phyloP scores from a whole-genome alignment of 306 rosid genomes.

The Amphicarpaea edgeworthii region DNA sequence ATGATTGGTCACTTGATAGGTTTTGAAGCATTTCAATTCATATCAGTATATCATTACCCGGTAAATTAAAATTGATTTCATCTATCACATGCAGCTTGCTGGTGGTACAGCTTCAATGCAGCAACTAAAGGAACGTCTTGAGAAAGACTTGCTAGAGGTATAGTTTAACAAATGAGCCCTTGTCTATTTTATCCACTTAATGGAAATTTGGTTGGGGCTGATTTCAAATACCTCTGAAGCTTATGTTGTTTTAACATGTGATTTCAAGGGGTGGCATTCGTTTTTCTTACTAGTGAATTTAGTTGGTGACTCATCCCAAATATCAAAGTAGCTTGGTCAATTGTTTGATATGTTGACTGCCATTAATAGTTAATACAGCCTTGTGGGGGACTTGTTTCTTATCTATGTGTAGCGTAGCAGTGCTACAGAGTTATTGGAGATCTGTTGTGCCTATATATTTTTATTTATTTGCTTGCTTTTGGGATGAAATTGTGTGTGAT shows the following conservation, averaged over 20 bases:
- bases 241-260: slow-evolving; percentile 22
- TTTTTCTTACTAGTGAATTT: slow-evolving; percentile 10
- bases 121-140: slow-evolving; percentile 95
- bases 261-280: not conserved
- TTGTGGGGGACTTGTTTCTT: not conserved
- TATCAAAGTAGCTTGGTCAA: not conserved
- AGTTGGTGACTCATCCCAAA: not conserved
- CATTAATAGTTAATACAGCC: not conserved
- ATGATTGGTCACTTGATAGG: slow-evolving; percentile 1
- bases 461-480: too few species aligned
- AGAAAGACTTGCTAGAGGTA: slow-evolving; percentile 98
- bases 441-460: too few species aligned
- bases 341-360: slow-evolving; percentile 6
- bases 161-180: not conserved
- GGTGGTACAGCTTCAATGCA: slow-evolving; percentile 99
- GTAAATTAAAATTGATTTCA: slow-evolving; percentile 32
- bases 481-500: not conserved
- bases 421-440: not conserved
- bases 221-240: slow-evolving; percentile 1
- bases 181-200: too few species aligned
- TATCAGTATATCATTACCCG: not conserved
- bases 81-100: slow-evolving; percentile 73
- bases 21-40: slow-evolving; percentile 34
- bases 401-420: not conserved
- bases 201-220: too few species aligned